These are phyloP conservation scores for Fusarium nygamai DNA, from an alignment of 2,329 filamentous ascomycete genomes.

Conservation along the genomic window DNA sequence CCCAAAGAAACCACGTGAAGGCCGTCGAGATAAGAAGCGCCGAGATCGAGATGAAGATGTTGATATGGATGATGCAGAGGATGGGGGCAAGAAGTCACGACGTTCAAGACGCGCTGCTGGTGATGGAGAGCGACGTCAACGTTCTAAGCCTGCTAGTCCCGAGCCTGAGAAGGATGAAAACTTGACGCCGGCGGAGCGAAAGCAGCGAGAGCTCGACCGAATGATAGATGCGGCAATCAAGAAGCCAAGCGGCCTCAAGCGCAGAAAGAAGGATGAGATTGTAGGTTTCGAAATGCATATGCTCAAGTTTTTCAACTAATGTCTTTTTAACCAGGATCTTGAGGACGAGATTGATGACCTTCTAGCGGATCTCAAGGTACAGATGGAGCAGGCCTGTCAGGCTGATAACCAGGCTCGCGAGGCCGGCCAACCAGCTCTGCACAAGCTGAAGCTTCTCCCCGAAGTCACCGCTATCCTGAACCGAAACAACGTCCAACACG, in stretches of 20 bases:
- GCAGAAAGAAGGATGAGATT: conserved; percentile 87
- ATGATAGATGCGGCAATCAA: conserved; percentile 91
- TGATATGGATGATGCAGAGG: conserved; percentile 57
- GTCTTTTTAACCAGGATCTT: conserved; percentile 70
- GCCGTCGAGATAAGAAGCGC: conserved; percentile 74
- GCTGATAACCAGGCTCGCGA: conserved; percentile 85
- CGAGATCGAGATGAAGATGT: conserved; percentile 62
- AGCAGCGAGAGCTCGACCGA: conserved; percentile 83
- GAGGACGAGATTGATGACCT: conserved; percentile 91
- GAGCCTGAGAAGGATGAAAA: conserved; percentile 79
- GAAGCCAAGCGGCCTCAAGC: conserved; percentile 72
- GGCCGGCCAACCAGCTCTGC: conserved; percentile 81
- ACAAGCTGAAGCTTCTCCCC: conserved; percentile 93
- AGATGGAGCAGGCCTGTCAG: conserved; percentile 91
- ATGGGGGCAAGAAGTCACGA: conserved; percentile 55
- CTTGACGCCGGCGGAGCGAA: conserved; percentile 84
- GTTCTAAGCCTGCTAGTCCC: conserved; percentile 55
- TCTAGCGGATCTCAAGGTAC: conserved; percentile 85
- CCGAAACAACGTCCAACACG: conserved; percentile 84
- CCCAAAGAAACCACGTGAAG: conserved; percentile 78
- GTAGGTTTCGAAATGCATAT: conserved; percentile 58
- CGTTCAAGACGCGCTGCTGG: conserved; percentile 58
- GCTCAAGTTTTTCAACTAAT: conserved; percentile 32
- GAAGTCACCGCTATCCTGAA: conserved; percentile 90
- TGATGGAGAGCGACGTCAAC: conserved; percentile 60